phyloP scores from a whole-genome alignment of 164 flowering plant genomes.

The Piper longum region DNA sequence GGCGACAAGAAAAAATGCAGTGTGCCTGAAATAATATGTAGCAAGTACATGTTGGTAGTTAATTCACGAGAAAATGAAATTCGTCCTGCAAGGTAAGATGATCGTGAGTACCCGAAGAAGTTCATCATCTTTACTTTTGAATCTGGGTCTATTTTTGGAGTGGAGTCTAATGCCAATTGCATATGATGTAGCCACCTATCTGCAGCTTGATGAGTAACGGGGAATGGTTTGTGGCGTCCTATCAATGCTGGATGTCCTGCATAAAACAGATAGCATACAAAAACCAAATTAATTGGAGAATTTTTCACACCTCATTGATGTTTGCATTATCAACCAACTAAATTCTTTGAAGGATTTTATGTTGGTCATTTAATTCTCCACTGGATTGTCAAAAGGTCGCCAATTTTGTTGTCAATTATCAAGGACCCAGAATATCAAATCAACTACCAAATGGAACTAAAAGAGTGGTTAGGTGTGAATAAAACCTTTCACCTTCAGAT shows the following conservation, averaged over 20 bases:
- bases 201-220: slow-evolving; percentile 81
- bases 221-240: slow-evolving; percentile 84
- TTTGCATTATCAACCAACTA: too few species aligned
- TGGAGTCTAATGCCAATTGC: slow-evolving; percentile 58
- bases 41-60: background rate
- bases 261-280: background rate
- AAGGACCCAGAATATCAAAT: too few species aligned
- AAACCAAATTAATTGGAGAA: background rate
- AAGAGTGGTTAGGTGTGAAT: too few species aligned
- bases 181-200: slow-evolving; percentile 91
- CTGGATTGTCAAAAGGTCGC: too few species aligned
- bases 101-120: slow-evolving; percentile 46
- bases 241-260: slow-evolving; percentile 93
- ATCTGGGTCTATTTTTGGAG: slow-evolving; percentile 53
- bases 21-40: slow-evolving; percentile 43
- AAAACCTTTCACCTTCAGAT: too few species aligned
- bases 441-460: too few species aligned
- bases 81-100: background rate
- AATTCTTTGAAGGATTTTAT: too few species aligned
- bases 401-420: too few species aligned
- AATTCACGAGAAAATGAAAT: background rate
- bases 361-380: too few species aligned
- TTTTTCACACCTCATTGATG: too few species aligned
- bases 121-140: slow-evolving; percentile 80
- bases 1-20: slow-evolving; percentile 92